Evolutionary conservation across 2,329 filamentous ascomycete genomes (phyloP), one percentile per base, ranked within the genome.

Genomic region (Calonectria pteridis): DNA sequence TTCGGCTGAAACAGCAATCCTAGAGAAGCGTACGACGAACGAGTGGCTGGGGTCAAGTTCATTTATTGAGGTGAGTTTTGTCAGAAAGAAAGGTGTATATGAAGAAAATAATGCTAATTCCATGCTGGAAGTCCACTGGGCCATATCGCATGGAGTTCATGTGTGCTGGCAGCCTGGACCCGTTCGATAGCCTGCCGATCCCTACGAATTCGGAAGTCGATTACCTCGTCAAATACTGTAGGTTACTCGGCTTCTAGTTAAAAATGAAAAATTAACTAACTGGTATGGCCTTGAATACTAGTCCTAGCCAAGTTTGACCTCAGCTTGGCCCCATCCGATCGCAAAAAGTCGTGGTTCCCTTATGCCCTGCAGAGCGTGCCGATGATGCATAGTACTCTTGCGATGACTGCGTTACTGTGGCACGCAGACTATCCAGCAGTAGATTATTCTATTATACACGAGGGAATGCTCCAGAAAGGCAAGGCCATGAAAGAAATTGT

Each of bases 381-480:
- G 33, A 53, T 69, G 67, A 69, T 69, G 58, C 67, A 69, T 31
- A 69, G 67, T 33, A 69, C 67, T 50, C 67, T 69, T 18, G 67
- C 67, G 1, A 69, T 69, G 67, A 50, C 67, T 29, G 67, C 67
- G 10, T 23, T 23, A 7, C 18, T 63, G 20, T 69, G 67, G 67
- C 46, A 23, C 20, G 29, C 33, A n/a, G 67, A 69, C 5, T 51
- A 26, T 20, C 67, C 67, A 29, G 28, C 16, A 26, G 14, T 64
- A 26, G 20, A 64, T 0, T 11, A 2, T 26, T 69, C 67, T 5
- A 51, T 63, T 9, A 49, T 31, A 20, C 55, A 51, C 7, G 55
- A 69, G 67, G 67, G 67, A 1, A 43, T 69, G 16, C 40, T 23
- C 26, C 67, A 69, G 18, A 69, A 69, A 40, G 53, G 67, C 18